Conservation (phyloP, 2,329 filamentous ascomycete genomes). For the Aspergillaceae sp. region DNA sequence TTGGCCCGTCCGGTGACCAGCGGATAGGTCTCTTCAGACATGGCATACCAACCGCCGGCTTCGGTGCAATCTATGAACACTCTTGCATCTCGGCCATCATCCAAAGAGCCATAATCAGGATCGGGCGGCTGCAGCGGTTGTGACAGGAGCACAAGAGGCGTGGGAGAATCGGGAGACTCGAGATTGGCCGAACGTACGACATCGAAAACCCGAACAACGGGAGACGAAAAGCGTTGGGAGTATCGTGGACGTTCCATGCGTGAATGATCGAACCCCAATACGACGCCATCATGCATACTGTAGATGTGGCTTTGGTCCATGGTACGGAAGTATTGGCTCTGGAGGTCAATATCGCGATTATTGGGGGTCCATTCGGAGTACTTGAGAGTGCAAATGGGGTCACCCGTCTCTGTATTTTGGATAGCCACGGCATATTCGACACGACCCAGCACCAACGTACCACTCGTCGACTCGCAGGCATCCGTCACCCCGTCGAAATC, state of each 20-base stretch:
- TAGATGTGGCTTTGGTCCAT: conserved; percentile 87
- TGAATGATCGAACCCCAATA: conserved; percentile 70
- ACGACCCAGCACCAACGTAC: conserved; percentile 73
- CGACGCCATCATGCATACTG: conserved; percentile 71
- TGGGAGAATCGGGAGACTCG: conserved; percentile 50
- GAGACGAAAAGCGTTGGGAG: conserved; percentile 60
- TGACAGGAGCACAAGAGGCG: conserved; percentile 73
- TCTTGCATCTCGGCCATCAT: conserved; percentile 48
- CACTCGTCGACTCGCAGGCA: conserved; percentile 65
- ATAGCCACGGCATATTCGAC: conserved; percentile 88
- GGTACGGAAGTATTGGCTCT: conserved; percentile 68
- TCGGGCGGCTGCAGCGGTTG: conserved; percentile 63
- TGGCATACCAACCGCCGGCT: conserved; percentile 83
- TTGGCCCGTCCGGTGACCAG: conserved; percentile 65
- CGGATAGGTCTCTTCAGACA: conserved; percentile 80
- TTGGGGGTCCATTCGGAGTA: conserved; percentile 96
- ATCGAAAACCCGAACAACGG: conserved; percentile 83
- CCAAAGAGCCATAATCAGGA: conserved; percentile 33
- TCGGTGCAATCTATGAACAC: conserved; percentile 84
- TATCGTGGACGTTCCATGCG: conserved; percentile 51
- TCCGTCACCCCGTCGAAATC: conserved; percentile 46
- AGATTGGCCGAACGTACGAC: conserved; percentile 65
- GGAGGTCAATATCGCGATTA: conserved; percentile 78
- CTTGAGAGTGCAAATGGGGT: conserved; percentile 75
- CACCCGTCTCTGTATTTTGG: conserved; percentile 62